A percentile compares a stretch with the other conserved stretches of the same genome.
Evolutionary conservation across 257 asterid genomes (phyloP).

Genomic region (Scutellaria galericulata): DNA sequence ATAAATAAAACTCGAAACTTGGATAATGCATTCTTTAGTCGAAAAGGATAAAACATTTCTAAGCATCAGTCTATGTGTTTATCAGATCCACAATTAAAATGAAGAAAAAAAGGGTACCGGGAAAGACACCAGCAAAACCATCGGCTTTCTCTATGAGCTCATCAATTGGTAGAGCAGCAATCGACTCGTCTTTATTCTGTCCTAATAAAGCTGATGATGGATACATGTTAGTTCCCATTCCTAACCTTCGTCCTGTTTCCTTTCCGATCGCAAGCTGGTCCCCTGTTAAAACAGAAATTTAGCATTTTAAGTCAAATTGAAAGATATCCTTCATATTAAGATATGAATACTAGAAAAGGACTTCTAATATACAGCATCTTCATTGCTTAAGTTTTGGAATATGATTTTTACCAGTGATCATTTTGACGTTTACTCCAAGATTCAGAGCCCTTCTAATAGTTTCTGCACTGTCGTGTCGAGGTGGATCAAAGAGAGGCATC

Average conservation of each 20-base stretch:
- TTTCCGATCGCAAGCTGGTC: slow-evolving; percentile 97
- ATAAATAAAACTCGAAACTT: slow-evolving; percentile 6
- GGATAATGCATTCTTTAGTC: background rate
- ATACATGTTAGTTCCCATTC: slow-evolving; percentile 99
- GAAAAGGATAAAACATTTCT: background rate
- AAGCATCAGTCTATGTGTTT: background rate
- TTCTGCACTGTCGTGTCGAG: slow-evolving; percentile 94
- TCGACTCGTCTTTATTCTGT: slow-evolving; percentile 91
- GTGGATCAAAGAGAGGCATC: slow-evolving; percentile 96
- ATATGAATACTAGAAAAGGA: background rate
- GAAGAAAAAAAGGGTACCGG: slow-evolving; percentile 53
- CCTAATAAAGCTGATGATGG: slow-evolving; percentile 96
- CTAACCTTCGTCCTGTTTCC: slow-evolving; percentile 95
- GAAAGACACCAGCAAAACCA: slow-evolving; percentile 99
- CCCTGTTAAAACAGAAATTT: slow-evolving; percentile 51
- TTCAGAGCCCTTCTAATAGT: slow-evolving; percentile 83
- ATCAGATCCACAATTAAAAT: background rate
- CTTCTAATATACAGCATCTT: background rate
- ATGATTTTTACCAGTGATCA: slow-evolving; percentile 72
- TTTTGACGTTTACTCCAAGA: slow-evolving; percentile 92
- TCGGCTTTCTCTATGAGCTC: slow-evolving; percentile 98
- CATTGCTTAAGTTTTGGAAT: slow-evolving; percentile 12
- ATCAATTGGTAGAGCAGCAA: slow-evolving; percentile 86
- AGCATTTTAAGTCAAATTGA: slow-evolving; percentile 12
- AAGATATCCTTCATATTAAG: background rate